Evolutionary conservation across 23 red algal genomes (phyloP).

Genomic region (Gracilaria gracilis): DNA sequence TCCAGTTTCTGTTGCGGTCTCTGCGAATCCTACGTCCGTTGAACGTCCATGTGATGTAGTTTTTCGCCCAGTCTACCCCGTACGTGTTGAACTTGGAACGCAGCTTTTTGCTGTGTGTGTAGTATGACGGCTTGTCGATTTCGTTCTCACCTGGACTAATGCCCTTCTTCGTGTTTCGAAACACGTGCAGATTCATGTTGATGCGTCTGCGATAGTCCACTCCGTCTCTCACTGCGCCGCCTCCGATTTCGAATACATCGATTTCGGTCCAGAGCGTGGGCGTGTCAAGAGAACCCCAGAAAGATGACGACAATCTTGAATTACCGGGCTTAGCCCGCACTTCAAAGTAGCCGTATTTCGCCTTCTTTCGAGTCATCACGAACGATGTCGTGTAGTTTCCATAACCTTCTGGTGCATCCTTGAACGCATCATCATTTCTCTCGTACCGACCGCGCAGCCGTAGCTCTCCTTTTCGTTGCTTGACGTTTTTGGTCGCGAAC

Average conservation of each 20-base stretch:
- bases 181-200: slow-evolving; percentile 78
- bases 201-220: slow-evolving; percentile 49
- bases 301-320: slow-evolving; percentile 65
- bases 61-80: slow-evolving; percentile 56
- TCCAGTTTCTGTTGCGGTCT: slow-evolving; percentile 52
- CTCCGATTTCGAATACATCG: slow-evolving; percentile 76
- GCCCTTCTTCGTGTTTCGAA: slow-evolving; percentile 55
- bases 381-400: slow-evolving; percentile 65
- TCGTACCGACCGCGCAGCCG: slow-evolving; percentile 31
- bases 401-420: slow-evolving; percentile 57
- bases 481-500: slow-evolving; percentile 40
- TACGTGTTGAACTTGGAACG: slow-evolving; percentile 48
- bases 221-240: slow-evolving; percentile 56
- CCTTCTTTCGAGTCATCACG: slow-evolving; percentile 27
- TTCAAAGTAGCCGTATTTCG: slow-evolving; percentile 72
- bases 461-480: slow-evolving; percentile 30
- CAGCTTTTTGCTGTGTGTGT: slow-evolving; percentile 37
- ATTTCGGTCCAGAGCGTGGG: slow-evolving; percentile 67
- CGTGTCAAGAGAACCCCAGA: slow-evolving; percentile 73
- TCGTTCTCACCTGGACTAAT: slow-evolving; percentile 48
- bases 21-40: slow-evolving; percentile 61
- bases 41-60: slow-evolving; percentile 71
- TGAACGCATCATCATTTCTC: slow-evolving; percentile 32
- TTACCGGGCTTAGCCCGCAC: slow-evolving; percentile 66
- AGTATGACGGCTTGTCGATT: slow-evolving; percentile 62